Evolutionary conservation across 805 yeast species (phyloP).

Genomic region (Candida multigemmis): DNA sequence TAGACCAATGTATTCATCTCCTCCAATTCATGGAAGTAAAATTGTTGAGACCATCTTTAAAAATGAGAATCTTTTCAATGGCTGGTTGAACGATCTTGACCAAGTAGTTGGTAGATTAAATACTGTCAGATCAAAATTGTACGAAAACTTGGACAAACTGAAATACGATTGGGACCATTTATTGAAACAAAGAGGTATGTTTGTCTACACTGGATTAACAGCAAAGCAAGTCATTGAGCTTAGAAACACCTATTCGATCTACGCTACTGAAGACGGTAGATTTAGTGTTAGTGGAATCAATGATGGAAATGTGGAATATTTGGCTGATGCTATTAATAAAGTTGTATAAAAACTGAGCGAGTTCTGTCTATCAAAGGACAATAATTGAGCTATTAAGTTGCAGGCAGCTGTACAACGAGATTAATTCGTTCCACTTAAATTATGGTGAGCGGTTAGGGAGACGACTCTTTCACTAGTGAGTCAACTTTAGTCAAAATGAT

Average conservation of each 20-base stretch:
- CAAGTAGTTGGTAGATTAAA: slow-evolving; percentile 73
- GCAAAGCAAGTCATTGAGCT: slow-evolving; percentile 63
- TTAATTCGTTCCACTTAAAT: too few species aligned
- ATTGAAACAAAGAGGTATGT: slow-evolving; percentile 91
- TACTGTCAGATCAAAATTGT: slow-evolving; percentile 58
- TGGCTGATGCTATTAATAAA: slow-evolving; percentile 53
- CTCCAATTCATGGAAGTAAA: slow-evolving; percentile 91
- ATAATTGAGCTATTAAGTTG: neutral
- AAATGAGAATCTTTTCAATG: slow-evolving; percentile 41
- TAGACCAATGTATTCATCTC: slow-evolving; percentile 85
- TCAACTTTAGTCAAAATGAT: too few species aligned
- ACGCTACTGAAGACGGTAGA: slow-evolving; percentile 86
- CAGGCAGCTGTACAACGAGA: too few species aligned
- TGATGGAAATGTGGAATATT: slow-evolving; percentile 65
- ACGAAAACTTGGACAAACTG: slow-evolving; percentile 52
- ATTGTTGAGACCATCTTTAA: slow-evolving; percentile 73
- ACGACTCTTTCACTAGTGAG: too few species aligned
- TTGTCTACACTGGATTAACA: slow-evolving; percentile 79
- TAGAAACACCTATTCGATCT: slow-evolving; percentile 66
- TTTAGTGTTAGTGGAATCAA: slow-evolving; percentile 87
- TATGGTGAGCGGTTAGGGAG: too few species aligned
- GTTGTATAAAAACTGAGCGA: slow-evolving; percentile 30
- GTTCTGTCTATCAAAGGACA: too few species aligned
- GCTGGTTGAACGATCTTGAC: slow-evolving; percentile 79
- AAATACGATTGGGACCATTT: slow-evolving; percentile 79